Base-by-base conservation (phyloP, 2,329 filamentous ascomycete genomes). In the Penicillium sp. region DNA sequence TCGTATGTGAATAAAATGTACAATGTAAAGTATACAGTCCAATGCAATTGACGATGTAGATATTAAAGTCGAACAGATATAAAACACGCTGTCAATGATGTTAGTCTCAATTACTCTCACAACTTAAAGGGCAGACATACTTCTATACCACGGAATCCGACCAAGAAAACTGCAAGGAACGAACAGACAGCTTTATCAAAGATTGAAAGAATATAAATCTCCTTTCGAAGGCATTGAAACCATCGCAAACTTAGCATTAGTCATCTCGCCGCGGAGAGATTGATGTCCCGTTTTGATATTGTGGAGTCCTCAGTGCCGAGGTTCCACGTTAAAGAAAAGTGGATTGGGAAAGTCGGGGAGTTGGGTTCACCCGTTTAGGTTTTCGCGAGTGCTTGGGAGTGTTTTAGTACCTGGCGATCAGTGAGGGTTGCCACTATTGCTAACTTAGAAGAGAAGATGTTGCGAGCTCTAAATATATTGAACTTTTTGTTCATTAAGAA, bases 201-300 rank as follows among this genome's bases (percentile, higher is more conserved):
- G 25, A 9, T 42, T 42, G 2, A 6, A 17, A 42, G 27, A 13
- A 50, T 2, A 42, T 23, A 23, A 10, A 50, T 9, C 12, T 15
- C 25, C 50, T 15, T 41, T 40, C 37, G 23, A 33, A 31, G 15
- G 15, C 31, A 15, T 15, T 33, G 31, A 5, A 33, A 33, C 31
- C 12, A 31, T 31, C 29, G 10, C 29, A 31, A 31, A 31, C 1
- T 2, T 15, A 33, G 31, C 2, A 33, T 33, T 37, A 38, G 55
- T 57, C 43, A 59, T 57, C 56, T 29, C 21, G 43, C 57, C n/a
- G 38, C 60, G 62, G 62, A 57, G 54, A 52, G 61, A 63, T 60
- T 57, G 12, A 63, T 61, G 4, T 21, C 52, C 57, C 47, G 56
- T 17, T 10, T 31, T 25, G n/a, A n/a, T 27, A 19, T 42, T 41